phyloP scores from a whole-genome alignment of 352 stramenopile species.

The Thalassiosira hispida region DNA sequence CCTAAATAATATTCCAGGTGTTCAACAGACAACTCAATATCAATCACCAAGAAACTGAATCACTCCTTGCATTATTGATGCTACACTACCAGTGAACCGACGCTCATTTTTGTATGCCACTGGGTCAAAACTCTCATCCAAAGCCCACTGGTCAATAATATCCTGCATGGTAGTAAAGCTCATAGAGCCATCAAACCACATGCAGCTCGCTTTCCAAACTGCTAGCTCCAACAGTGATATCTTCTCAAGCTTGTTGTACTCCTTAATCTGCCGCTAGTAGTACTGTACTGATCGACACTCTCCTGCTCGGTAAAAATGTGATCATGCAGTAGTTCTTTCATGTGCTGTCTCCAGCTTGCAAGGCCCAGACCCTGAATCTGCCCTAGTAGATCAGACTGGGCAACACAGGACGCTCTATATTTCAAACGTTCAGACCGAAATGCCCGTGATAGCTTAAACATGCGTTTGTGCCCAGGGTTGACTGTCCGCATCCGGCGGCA shows the following conservation, averaged over 20 bases:
- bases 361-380: neutral
- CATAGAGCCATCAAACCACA: conserved; percentile 25
- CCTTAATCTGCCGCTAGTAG: neutral
- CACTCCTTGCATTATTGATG: conserved; percentile 26
- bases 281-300: neutral
- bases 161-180: conserved; percentile 28
- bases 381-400: neutral
- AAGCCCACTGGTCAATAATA: conserved; percentile 22
- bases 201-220: conserved; percentile 29
- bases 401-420: neutral
- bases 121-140: conserved; percentile 24
- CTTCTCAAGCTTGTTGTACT: conserved; percentile 21
- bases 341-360: neutral
- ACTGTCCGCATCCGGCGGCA: no score
- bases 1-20: no score
- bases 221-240: conserved; percentile 26
- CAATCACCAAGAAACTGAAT: conserved; percentile 13
- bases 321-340: neutral
- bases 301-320: neutral
- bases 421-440: conserved; percentile 11
- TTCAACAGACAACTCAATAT: conserved; percentile 1
- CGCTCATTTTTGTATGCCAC: conserved; percentile 15
- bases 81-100: conserved; percentile 18
- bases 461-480: no score
- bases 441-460: neutral